A percentile compares a stretch with the other conserved stretches of the same genome.
phyloP scores from a whole-genome alignment of 164 flowering plant species.

The Nymphaea thermarum region DNA sequence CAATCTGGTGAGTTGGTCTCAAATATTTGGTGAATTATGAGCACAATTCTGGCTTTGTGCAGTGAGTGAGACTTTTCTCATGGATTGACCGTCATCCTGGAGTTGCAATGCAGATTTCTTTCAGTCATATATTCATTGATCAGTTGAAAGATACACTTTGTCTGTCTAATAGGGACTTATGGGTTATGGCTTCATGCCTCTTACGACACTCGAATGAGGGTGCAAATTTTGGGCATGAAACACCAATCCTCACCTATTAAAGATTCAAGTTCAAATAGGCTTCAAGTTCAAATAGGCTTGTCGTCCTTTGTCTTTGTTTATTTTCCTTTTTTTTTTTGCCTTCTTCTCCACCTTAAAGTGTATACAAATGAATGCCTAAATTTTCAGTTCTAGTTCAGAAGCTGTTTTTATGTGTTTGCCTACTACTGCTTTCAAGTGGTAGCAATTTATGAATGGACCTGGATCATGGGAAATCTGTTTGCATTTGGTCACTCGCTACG shows the following conservation, averaged over 20 bases:
- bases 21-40: not conserved
- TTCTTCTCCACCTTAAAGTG: not conserved
- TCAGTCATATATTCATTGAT: not conserved
- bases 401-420: too few species aligned
- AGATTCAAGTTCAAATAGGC: too few species aligned
- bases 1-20: not conserved
- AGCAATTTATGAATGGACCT: too few species aligned
- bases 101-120: not conserved
- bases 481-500: too few species aligned
- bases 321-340: not conserved
- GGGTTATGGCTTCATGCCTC: not conserved
- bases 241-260: not conserved
- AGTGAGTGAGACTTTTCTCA: not conserved
- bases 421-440: too few species aligned
- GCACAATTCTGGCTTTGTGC: not conserved
- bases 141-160: not conserved
- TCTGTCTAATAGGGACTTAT: not conserved
- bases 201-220: not conserved
- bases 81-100: not conserved
- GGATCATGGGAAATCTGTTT: too few species aligned
- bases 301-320: too few species aligned
- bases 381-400: not conserved
- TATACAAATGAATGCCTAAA: not conserved
- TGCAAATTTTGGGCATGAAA: not conserved
- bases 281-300: too few species aligned